phyloP scores from a whole-genome alignment of 2,329 filamentous ascomycete genomes.

The Monosporascus sp. region DNA sequence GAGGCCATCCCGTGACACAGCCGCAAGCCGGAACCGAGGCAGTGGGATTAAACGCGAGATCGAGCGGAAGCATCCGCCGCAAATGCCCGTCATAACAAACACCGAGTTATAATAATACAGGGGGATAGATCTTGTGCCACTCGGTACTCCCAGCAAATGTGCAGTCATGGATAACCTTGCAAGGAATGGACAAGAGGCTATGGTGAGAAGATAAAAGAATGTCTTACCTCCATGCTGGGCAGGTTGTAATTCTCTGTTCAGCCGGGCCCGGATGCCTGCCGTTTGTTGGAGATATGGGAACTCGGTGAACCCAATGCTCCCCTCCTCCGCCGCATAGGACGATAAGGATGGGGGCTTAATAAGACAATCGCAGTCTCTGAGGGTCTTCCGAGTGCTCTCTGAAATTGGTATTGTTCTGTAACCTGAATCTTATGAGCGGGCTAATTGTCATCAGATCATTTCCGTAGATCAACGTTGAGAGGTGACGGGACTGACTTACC shows the following conservation, averaged over 20 bases:
- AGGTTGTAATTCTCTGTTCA: neutral
- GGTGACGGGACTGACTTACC: too few species aligned
- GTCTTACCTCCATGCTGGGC: conserved; percentile 21
- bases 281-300: conserved; percentile 19
- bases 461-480: too few species aligned
- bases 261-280: conserved; percentile 1
- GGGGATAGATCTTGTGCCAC: conserved; percentile 13
- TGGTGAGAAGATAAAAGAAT: conserved; percentile 8
- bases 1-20: neutral
- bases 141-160: conserved; percentile 11
- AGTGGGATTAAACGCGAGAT: neutral
- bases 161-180: conserved; percentile 6
- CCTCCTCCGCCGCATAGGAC: conserved; percentile 21
- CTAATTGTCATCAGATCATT: neutral
- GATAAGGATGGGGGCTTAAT: conserved; percentile 7
- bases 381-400: neutral
- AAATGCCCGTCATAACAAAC: neutral
- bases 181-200: conserved; percentile 3
- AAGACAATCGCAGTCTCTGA: neutral
- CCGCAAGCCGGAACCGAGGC: neutral
- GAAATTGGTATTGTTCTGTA: neutral
- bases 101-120: neutral
- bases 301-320: conserved; percentile 18
- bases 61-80: neutral
- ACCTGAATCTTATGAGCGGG: neutral